These are phyloP conservation scores for Furculomyces boomerangus DNA, from an alignment of 371 early-diverging fungal genomes.

Conservation along the genomic window DNA sequence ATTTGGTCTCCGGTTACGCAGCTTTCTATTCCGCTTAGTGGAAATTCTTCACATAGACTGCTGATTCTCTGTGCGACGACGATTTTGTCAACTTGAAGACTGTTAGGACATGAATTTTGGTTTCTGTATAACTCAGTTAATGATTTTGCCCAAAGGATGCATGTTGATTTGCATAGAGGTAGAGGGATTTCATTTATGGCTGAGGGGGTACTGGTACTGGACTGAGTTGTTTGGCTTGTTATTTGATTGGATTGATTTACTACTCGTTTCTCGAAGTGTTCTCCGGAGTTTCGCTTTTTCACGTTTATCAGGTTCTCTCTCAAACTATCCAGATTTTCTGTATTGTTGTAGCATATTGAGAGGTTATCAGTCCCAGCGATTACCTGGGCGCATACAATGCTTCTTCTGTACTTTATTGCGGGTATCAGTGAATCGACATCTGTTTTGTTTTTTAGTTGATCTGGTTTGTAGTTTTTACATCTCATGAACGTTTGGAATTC, in stretches of 20 bases:
- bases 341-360: slow-evolving; percentile 14
- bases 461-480: slow-evolving; percentile 16
- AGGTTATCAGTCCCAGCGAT: slow-evolving; percentile 18
- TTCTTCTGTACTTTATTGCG: slow-evolving; percentile 18
- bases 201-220: background rate
- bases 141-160: slow-evolving; percentile 17
- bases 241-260: background rate
- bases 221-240: background rate
- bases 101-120: slow-evolving; percentile 13
- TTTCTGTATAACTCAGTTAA: slow-evolving; percentile 13
- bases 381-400: slow-evolving; percentile 20
- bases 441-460: slow-evolving; percentile 3
- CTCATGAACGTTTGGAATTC: slow-evolving; percentile 23
- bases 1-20: slow-evolving; percentile 20
- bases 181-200: slow-evolving; percentile 6
- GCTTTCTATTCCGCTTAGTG: slow-evolving; percentile 11
- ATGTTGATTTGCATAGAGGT: slow-evolving; percentile 20
- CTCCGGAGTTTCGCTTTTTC: slow-evolving; percentile 9
- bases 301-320: background rate
- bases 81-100: slow-evolving; percentile 10
- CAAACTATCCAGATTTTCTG: background rate
- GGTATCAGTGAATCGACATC: slow-evolving; percentile 12
- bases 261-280: slow-evolving; percentile 6
- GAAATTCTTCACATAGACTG: slow-evolving; percentile 9
- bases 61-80: slow-evolving; percentile 13